Evolutionary conservation across 2,329 filamentous ascomycete genomes (phyloP), one percentile per base, ranked within the genome.

Genomic region (Penicillium oxalicum): DNA sequence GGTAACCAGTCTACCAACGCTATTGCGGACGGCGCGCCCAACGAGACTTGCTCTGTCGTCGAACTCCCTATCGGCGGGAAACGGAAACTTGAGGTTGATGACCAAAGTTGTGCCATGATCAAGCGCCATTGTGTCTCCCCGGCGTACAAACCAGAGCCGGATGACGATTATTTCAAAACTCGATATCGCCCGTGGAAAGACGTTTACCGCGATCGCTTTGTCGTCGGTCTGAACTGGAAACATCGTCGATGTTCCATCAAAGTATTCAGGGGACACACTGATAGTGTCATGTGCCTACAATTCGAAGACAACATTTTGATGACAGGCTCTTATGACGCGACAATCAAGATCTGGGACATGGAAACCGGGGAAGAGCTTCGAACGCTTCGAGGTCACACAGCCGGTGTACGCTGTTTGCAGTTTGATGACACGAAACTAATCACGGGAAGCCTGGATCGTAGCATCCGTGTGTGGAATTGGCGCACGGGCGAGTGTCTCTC

Each of bases 171-270:
- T 55, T 77, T 78, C 59, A 74, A 75, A 51, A 74, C 74, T 11
- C 68, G 71, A 24, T 72, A 72, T 53, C 71, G 89, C 28, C 90
- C 86, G 0, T 98, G 93, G 93, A 98, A 98, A 70, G 90, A 95
- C 52, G 88, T 98, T 1, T 98, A 98, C 74, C 87, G 89, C 55
- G 91, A 96, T 67, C 82, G 88, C 12, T 97, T 91, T 77, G 93
- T 91, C 67, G 90, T 98, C 41, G 91, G 93, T 44, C 93, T 86
- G 51, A 97, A 97, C 67, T 98, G 93, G 93, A 95, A 95, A 67
- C 90, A 95, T 55, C 91, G 93, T 4, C 83, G 91, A 34, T 97
- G 86, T 71, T 84, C 84, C 5, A 86, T 88, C 57, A 90, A 86
- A 64, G 82, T 87, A 9, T 89, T 98, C 68, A 85, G 84, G 58